Evolutionary conservation across 2,329 filamentous ascomycete species (phyloP), one percentile per base, ranked within the genome.

Genomic region (Epichloe coenophiala): DNA sequence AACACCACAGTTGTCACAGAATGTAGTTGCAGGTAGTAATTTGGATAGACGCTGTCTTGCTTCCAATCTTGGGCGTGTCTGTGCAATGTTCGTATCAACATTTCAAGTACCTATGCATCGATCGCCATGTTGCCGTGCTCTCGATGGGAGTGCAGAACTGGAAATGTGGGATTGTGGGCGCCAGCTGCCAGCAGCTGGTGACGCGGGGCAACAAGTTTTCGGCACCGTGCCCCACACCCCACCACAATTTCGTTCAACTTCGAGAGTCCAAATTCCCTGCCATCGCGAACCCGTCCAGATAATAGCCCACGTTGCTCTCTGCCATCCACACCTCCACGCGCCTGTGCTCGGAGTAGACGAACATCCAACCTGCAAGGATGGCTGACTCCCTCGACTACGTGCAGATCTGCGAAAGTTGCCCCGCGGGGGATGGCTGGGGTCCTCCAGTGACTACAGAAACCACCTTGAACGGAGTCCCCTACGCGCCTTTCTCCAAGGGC

Each of bases 401-500:
- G 58, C 76, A 82, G 61, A 77, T 89, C 57, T 84, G 88, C 65
- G 73, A 83, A 63, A 76, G 80, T 63, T 80, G 88, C 63, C 85
- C 84, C 55, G 74, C 83, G 83, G 84, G 84, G 64, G 84, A 88
- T 62, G 80, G 83, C 69, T 98, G 93, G 93, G 93, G 93, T 54
- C 91, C 91, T 49, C 69, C 86, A 54, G 80, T 85, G 59, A 85
- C 89, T 54, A 81, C 74, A 61, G 88, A 95, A 68, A 95, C 88
- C 57, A 95, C 87, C 55, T 80, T 97, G 62, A 84, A 95, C 66
- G 93, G 93, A 66, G 88, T 97, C 47, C 93, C 93, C 39, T 98
- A 96, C 69, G 93, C 93, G 61, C 93, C 93, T 54, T 98, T 93
- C 76, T 96, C 90, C 59, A 98, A 98, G 73, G 89, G 88, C 67